These are phyloP conservation scores for Anethum foeniculum DNA, from an alignment of 140 eudicot genomes.

Conservation along the genomic window DNA sequence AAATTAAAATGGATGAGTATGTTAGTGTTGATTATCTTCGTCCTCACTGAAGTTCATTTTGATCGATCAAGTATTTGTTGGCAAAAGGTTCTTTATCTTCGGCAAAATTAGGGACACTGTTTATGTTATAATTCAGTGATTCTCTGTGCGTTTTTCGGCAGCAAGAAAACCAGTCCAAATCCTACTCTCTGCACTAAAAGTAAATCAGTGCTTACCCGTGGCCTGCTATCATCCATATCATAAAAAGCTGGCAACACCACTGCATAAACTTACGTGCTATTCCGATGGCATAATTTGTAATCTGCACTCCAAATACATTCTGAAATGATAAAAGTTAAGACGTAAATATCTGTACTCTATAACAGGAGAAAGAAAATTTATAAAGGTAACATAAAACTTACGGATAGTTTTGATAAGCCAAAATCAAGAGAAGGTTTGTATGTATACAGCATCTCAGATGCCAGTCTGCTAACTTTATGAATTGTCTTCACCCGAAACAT, in stretches of 20 bases:
- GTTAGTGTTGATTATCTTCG: neutral
- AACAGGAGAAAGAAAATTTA: neutral
- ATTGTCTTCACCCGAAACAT: constrained; percentile 25
- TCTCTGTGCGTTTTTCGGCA: neutral
- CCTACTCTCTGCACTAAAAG: neutral
- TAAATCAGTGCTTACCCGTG: constrained; percentile 10
- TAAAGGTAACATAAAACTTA: constrained; percentile 2
- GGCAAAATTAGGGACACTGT: neutral
- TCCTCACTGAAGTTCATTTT: neutral
- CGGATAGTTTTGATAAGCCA: constrained; percentile 12
- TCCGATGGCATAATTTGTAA: constrained; percentile 15
- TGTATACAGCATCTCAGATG: constrained; percentile 24
- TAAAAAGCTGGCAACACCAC: constrained; percentile 19
- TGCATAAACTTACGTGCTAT: constrained; percentile 8
- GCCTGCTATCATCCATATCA: constrained; percentile 26
- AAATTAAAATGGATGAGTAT: neutral
- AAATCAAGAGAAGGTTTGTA: constrained; percentile 18
- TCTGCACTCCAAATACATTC: constrained; percentile 2
- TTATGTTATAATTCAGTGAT: neutral
- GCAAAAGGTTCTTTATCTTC: no score
- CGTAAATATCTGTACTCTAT: neutral
- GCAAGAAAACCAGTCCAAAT: neutral
- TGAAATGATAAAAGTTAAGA: neutral
- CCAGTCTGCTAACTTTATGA: constrained; percentile 30
- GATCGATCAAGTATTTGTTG: neutral